A percentile compares a stretch with the other conserved stretches of the same genome.
Evolutionary conservation across 1,139 yeast genomes (phyloP).

Genomic region (Kurtzmaniella quercitrusa): DNA sequence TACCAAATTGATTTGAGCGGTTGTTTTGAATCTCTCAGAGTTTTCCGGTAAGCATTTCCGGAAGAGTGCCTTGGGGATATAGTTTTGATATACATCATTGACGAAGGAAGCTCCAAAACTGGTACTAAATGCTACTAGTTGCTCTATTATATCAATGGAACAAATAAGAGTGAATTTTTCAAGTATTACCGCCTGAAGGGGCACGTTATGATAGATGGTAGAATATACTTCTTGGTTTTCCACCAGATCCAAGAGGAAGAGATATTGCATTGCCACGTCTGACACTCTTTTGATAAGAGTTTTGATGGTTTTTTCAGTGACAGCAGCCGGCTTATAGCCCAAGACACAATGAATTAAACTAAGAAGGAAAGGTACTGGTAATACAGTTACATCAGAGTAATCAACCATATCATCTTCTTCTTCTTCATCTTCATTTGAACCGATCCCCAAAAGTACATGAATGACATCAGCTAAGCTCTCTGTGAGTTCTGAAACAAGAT

Average conservation of each 20-base stretch:
- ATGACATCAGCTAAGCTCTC: constrained; percentile 35
- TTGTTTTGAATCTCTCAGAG: constrained; percentile 32
- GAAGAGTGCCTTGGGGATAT: constrained; percentile 20
- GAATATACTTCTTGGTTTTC: constrained; percentile 27
- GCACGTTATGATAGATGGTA: constrained; percentile 26
- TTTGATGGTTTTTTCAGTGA: constrained; percentile 27
- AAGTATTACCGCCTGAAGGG: constrained; percentile 40
- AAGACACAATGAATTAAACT: constrained; percentile 50
- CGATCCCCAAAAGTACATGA: constrained; percentile 16
- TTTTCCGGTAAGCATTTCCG: constrained; percentile 33
- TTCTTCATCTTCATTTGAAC: neutral
- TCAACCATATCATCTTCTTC: neutral
- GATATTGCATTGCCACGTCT: constrained; percentile 15
- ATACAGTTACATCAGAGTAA: constrained; percentile 15
- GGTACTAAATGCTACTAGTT: constrained; percentile 23
- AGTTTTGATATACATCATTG: constrained; percentile 21
- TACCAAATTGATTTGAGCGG: constrained; percentile 37
- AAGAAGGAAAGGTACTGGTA: constrained; percentile 52
- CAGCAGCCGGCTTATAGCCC: constrained; percentile 55
- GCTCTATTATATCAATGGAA: constrained; percentile 54
- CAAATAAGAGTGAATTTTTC: constrained; percentile 48
- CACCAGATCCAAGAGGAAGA: constrained; percentile 24
- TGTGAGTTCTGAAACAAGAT: constrained; percentile 36
- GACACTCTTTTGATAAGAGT: constrained; percentile 17
- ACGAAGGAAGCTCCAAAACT: constrained; percentile 18